Evolutionary conservation across 2,329 filamentous ascomycete species (phyloP).

Genomic region (Penicillium sp.): DNA sequence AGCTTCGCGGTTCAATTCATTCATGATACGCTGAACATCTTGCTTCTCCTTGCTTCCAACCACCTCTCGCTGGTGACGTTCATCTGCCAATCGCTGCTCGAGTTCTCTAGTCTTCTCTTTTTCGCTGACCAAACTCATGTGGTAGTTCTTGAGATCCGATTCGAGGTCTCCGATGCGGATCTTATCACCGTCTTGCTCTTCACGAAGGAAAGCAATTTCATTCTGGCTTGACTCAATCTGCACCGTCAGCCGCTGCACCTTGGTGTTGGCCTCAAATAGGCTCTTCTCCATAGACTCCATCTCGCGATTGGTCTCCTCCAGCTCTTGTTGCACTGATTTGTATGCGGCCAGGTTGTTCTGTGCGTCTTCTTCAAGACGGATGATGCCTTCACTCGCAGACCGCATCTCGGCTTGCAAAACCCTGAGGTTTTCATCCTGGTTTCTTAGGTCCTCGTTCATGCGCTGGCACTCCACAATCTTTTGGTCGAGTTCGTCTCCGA

Average conservation of each 20-base stretch:
- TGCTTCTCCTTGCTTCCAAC: constrained; percentile 88
- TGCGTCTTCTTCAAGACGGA: constrained; percentile 86
- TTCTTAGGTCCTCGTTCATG: constrained; percentile 68
- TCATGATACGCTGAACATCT: constrained; percentile 88
- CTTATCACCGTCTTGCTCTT: constrained; percentile 97
- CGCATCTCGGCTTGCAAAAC: constrained; percentile 94
- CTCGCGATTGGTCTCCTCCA: constrained; percentile 80
- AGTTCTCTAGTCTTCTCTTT: constrained; percentile 72
- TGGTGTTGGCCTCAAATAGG: constrained; percentile 79
- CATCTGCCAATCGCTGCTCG: constrained; percentile 71
- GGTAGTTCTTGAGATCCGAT: constrained; percentile 73
- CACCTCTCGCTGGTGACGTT: constrained; percentile 81
- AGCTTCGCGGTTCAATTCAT: constrained; percentile 84
- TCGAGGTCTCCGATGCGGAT: constrained; percentile 95
- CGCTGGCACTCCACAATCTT: constrained; percentile 68
- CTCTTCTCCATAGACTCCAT: constrained; percentile 81
- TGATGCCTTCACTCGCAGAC: constrained; percentile 79
- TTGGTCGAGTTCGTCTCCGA: constrained; percentile 66
- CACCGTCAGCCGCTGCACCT: constrained; percentile 81
- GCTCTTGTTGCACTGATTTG: constrained; percentile 75
- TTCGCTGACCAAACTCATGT: constrained; percentile 78
- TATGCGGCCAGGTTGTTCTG: constrained; percentile 75
- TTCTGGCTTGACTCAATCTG: constrained; percentile 90
- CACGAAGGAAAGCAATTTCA: constrained; percentile 90
- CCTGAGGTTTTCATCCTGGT: constrained; percentile 80